These are phyloP conservation scores for Termitomyces heimii DNA, from an alignment of 768 basidiomycete genomes.

Conservation along the genomic window DNA sequence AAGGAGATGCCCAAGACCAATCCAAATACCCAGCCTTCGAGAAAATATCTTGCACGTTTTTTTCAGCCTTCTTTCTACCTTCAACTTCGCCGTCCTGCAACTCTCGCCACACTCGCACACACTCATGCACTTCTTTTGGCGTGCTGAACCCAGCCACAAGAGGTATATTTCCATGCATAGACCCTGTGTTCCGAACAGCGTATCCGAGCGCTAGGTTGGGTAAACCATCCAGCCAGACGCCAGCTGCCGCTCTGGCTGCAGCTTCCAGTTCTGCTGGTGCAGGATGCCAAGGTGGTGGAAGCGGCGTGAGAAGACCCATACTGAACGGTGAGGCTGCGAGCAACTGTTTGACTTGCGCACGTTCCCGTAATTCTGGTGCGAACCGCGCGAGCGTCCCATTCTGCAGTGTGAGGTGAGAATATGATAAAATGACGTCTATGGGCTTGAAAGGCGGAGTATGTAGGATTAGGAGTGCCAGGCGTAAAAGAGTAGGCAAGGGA, in stretches of 20 bases:
- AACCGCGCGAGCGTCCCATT: constrained; percentile 57
- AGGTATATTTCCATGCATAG: constrained; percentile 39
- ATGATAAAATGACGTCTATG: constrained; percentile 74
- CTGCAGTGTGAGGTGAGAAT: constrained; percentile 76
- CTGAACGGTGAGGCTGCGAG: constrained; percentile 77
- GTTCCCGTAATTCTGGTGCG: constrained; percentile 46
- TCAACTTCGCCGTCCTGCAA: constrained; percentile 34
- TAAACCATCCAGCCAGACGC: constrained; percentile 40
- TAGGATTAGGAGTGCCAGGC: constrained; percentile 69
- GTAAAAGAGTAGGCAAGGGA: constrained; percentile 77
- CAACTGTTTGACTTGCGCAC: constrained; percentile 64
- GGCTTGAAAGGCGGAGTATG: constrained; percentile 64
- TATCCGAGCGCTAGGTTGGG: constrained; percentile 71
- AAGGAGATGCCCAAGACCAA: constrained; percentile 71
- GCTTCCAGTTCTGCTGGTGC: constrained; percentile 46
- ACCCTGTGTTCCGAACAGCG: constrained; percentile 45
- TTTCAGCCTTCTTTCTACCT: constrained; percentile 38
- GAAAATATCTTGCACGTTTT: constrained; percentile 37
- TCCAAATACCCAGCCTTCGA: constrained; percentile 47
- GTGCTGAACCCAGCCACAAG: constrained; percentile 69
- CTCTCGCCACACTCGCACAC: constrained; percentile 61
- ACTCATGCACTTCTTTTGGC: constrained; percentile 71
- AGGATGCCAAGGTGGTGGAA: constrained; percentile 70
- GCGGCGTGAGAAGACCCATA: constrained; percentile 70
- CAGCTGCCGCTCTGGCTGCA: constrained; percentile 34